Evolutionary conservation across 805 yeast genomes (phyloP), one percentile per base, ranked within the genome.

Genomic region (Candida nonsorbophila): DNA sequence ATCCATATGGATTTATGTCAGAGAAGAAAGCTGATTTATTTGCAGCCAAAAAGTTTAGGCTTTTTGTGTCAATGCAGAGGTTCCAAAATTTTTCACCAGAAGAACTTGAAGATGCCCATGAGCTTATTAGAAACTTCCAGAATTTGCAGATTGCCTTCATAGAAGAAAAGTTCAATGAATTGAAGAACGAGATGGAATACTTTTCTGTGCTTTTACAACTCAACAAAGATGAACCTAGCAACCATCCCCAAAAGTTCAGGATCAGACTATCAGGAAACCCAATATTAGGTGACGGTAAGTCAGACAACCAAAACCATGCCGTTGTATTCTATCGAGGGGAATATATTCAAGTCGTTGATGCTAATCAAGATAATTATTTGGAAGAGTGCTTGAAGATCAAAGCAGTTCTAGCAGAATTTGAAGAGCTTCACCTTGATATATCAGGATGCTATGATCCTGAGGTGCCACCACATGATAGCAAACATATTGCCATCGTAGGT

Each of bases 311-410:
- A 58, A 90, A 90, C 49, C 84, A 84, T 51, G 77, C 94, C 2
- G 52, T 90, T 22, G 78, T 88, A 9, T 90, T 84, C 57, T 80
- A 83, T 53, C 74, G 97, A 32, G 97, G 97, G 14, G 97, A 90
- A 49, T 88, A 87, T 51, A 80, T 90, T 40, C 97, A 90, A 61
- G 87, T 88, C 3, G 78, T 90, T 35, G 97, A 90, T 67, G 95
- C 97, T 1, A 90, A 90, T 45, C 97, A 90, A 60, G 97, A 90
- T 53, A 90, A 90, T 52, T 90, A 90, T 49, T 57, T 90, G 17
- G 97, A 90, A 53, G 97, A 90, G 55, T 90, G 97, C 51, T 57
- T 90, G 38, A 90, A 90, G 63, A 82, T 90, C 22, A 73, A 95
- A 44, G 77, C 94, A 2, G 83, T 90, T 1, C 58, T 90, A 28